Conservation (phyloP, 768 basidiomycete species). For the Imleria badia region DNA sequence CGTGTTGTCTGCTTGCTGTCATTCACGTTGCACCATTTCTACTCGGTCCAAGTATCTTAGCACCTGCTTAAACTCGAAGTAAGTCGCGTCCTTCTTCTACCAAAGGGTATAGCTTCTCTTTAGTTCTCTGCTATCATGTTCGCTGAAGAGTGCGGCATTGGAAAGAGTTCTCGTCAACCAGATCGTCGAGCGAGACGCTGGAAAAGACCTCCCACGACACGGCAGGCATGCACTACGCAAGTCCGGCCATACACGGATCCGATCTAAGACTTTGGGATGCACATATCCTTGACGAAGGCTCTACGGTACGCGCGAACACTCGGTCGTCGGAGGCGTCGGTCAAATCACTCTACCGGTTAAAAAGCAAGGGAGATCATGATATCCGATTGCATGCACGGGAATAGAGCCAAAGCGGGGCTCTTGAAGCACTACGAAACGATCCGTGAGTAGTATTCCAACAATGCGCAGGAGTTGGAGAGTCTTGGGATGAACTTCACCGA, state of each 20-base stretch:
- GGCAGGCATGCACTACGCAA: conserved; percentile 16
- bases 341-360: conserved; percentile 9
- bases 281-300: conserved; percentile 19
- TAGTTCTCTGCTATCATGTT: conserved; percentile 9
- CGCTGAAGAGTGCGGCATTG: conserved; percentile 23
- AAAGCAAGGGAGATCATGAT: conserved; percentile 6
- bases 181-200: conserved; percentile 6
- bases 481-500: conserved; percentile 17
- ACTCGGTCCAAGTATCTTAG: background rate
- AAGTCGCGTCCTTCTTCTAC: background rate
- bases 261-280: conserved; percentile 16
- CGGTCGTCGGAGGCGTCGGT: conserved; percentile 3
- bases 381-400: conserved; percentile 24
- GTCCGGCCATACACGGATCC: conserved; percentile 11
- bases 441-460: conserved; percentile 4
- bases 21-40: background rate
- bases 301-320: background rate
- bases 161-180: conserved; percentile 31
- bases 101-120: background rate
- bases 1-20: background rate
- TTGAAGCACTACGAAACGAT: conserved; percentile 18
- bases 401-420: conserved; percentile 17
- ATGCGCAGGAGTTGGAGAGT: conserved; percentile 8
- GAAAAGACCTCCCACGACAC: conserved; percentile 23
- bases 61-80: background rate